Conservation (phyloP, 1,139 yeast genomes). For the Pichia sp. region DNA sequence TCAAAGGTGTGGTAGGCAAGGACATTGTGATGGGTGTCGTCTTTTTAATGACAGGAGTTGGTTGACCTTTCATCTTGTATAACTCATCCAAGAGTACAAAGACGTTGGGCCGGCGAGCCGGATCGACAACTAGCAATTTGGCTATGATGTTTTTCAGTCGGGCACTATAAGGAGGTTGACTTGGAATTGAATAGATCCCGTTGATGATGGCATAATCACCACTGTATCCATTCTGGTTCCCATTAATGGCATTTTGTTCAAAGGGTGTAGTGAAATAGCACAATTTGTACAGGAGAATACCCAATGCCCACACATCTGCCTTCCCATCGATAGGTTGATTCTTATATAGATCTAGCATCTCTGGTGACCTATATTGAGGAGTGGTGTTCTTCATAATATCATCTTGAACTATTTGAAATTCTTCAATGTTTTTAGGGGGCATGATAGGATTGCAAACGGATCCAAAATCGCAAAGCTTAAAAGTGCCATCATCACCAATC, state of each 20-base stretch:
- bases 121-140: slow-evolving; percentile 39
- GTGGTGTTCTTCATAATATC: slow-evolving; percentile 91
- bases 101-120: slow-evolving; percentile 64
- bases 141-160: slow-evolving; percentile 66
- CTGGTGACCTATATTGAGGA: slow-evolving; percentile 96
- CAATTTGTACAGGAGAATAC: slow-evolving; percentile 81
- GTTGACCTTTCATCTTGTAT: slow-evolving; percentile 50
- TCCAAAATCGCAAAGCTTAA: slow-evolving; percentile 91
- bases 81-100: slow-evolving; percentile 63
- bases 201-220: slow-evolving; percentile 70
- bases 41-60: no score
- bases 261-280: slow-evolving; percentile 95
- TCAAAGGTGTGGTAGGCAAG: no score
- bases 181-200: slow-evolving; percentile 58
- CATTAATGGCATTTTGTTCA: slow-evolving; percentile 43
- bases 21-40: no score
- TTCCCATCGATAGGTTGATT: slow-evolving; percentile 91
- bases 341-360: slow-evolving; percentile 84
- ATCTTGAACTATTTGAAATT: slow-evolving; percentile 61
- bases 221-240: slow-evolving; percentile 27
- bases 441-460: slow-evolving; percentile 68
- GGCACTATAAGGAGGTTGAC: slow-evolving; percentile 47
- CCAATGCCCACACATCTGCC: slow-evolving; percentile 95
- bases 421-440: slow-evolving; percentile 60
- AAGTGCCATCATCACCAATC: slow-evolving; percentile 63